A percentile compares a stretch with the other conserved stretches of the same genome.
Conservation (phyloP, 352 stramenopile genomes). For the Globisporangium alternatum region DNA sequence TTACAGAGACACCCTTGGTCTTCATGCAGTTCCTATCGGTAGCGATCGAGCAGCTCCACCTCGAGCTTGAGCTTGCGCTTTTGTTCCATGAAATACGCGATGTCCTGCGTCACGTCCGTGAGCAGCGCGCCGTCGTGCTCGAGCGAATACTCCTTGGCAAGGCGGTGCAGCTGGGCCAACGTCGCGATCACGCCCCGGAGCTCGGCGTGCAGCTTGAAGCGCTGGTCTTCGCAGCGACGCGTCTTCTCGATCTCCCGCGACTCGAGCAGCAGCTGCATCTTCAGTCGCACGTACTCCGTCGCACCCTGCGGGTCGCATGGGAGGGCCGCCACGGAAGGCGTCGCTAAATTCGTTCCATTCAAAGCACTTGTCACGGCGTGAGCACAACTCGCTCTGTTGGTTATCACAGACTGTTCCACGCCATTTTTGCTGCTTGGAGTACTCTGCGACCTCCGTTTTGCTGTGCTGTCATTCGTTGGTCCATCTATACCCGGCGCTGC, state of each 20-base stretch:
- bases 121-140: constrained; percentile 18
- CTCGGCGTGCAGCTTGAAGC: constrained; percentile 35
- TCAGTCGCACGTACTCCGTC: constrained; percentile 14
- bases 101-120: constrained; percentile 36
- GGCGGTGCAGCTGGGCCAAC: constrained; percentile 33
- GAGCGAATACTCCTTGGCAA: constrained; percentile 35
- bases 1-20: neutral
- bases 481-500: neutral
- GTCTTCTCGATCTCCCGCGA: constrained; percentile 11
- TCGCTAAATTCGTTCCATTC: neutral
- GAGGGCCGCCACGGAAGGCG: neutral
- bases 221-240: constrained; percentile 19
- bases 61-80: constrained; percentile 35
- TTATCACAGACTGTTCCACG: neutral
- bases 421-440: neutral
- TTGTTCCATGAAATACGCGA: constrained; percentile 43
- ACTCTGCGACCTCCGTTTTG: constrained; percentile 2
- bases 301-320: constrained; percentile 14
- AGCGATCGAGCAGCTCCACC: constrained; percentile 22
- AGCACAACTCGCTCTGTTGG: neutral
- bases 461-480: neutral
- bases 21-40: neutral
- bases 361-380: neutral
- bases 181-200: constrained; percentile 36
- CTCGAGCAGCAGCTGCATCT: constrained; percentile 30